Percentiles rank a stretch among this genome's conserved stretches.
Evolutionary conservation across 1,284 basidiomycete species (phyloP).

Genomic region (Tilletia walkeri): DNA sequence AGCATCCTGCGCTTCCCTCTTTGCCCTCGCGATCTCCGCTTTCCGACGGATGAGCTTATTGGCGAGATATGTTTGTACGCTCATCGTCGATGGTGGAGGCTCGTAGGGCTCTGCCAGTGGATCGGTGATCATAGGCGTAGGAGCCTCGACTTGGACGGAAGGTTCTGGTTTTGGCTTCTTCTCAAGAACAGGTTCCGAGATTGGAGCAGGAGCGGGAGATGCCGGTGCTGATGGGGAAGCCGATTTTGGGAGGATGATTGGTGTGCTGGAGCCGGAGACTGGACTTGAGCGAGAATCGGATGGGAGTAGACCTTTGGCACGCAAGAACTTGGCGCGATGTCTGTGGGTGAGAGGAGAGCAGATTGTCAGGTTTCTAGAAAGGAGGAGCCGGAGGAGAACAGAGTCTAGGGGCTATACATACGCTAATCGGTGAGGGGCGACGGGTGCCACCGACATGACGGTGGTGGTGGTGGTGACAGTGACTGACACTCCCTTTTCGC

Average conservation of each 20-base stretch:
- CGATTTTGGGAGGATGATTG: not conserved
- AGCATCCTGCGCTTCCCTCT: constrained; percentile 40
- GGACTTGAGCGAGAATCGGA: not conserved
- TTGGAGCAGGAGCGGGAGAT: constrained; percentile 13
- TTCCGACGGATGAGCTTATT: constrained; percentile 43
- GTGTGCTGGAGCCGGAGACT: not conserved
- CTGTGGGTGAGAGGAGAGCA: constrained; percentile 7
- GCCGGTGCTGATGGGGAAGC: constrained; percentile 32
- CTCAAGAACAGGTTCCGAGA: not conserved
- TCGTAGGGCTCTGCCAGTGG: not conserved
- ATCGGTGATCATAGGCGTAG: not conserved
- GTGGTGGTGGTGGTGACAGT: not conserved
- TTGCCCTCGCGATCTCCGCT: constrained; percentile 39
- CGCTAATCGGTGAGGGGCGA: constrained; percentile 24
- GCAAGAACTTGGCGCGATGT: constrained; percentile 48
- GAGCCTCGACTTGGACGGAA: not conserved
- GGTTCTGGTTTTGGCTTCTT: not conserved
- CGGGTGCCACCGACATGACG: not conserved
- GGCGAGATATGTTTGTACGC: constrained; percentile 44
- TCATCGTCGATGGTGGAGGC: constrained; percentile 17
- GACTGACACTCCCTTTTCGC: not conserved
- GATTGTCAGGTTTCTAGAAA: not conserved
- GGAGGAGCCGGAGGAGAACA: not conserved
- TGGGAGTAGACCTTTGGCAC: constrained; percentile 47
- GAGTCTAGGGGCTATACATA: constrained; percentile 15